Percentiles rank a stretch among this genome's conserved stretches.
Conservation (phyloP, 345 rosid genomes). For the Melaleuca quinquenervia region DNA sequence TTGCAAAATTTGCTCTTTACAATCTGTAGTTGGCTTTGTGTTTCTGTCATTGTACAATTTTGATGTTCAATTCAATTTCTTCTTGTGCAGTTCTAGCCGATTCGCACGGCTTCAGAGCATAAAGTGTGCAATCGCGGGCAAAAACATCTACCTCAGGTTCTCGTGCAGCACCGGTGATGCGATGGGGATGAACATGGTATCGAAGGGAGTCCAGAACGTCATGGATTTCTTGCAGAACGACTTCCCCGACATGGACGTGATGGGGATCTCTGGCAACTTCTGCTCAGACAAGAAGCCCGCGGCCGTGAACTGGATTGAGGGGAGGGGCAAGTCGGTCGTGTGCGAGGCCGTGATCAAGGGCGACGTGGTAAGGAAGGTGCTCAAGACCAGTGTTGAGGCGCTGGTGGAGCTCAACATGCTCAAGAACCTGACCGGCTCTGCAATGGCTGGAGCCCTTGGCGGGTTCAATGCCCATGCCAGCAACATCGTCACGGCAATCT, state of each 20-base stretch:
- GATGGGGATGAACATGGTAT: constrained; percentile 42
- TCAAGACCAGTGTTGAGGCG: constrained; percentile 22
- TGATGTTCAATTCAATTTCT: background rate
- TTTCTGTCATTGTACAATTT: background rate
- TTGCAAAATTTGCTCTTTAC: background rate
- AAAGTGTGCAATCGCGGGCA: constrained; percentile 20
- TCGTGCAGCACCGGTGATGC: constrained; percentile 32
- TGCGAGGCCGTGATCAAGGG: constrained; percentile 28
- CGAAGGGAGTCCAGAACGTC: constrained; percentile 35
- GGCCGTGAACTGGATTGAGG: constrained; percentile 41
- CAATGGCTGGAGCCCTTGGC: constrained; percentile 37
- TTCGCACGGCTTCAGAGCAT: constrained; percentile 24
- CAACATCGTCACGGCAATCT: constrained; percentile 25
- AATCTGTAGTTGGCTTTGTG: background rate
- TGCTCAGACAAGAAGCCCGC: constrained; percentile 41
- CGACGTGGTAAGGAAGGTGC: constrained; percentile 22
- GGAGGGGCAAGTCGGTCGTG: constrained; percentile 35
- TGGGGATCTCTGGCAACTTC: constrained; percentile 31
- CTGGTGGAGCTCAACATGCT: constrained; percentile 37
- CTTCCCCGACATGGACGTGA: constrained; percentile 29
- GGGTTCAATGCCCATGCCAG: constrained; percentile 43
- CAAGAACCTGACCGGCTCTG: constrained; percentile 37
- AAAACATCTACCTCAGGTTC: constrained; percentile 24
- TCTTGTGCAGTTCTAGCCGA: constrained; percentile 18
- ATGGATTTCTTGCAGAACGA: constrained; percentile 24